Evolutionary conservation across 805 yeast genomes (phyloP).

Genomic region (Torulaspora indica): DNA sequence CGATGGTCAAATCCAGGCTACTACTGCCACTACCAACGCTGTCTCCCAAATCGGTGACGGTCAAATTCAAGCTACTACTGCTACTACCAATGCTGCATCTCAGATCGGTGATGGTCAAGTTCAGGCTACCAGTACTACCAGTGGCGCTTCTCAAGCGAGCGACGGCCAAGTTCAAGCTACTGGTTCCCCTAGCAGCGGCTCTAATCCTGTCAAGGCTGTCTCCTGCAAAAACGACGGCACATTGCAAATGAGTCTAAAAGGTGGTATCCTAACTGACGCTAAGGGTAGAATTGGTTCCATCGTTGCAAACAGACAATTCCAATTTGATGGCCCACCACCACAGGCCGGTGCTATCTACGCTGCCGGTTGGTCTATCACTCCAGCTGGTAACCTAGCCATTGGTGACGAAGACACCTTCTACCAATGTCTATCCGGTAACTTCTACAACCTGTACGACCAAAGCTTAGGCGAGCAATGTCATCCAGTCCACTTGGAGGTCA

Average conservation of each 20-base stretch:
- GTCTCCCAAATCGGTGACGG: conserved; percentile 45
- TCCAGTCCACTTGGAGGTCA: conserved; percentile 55
- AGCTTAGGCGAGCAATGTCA: conserved; percentile 56
- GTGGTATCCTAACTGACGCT: conserved; percentile 50
- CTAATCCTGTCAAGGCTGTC: conserved; percentile 24
- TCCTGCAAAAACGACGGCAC: conserved; percentile 48
- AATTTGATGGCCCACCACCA: conserved; percentile 83
- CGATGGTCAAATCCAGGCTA: conserved; percentile 20
- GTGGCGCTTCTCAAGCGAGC: conserved; percentile 22
- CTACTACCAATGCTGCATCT: conserved; percentile 34
- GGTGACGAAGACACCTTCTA: conserved; percentile 59
- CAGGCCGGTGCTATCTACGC: conserved; percentile 73
- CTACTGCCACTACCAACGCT: conserved; percentile 26
- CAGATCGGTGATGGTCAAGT: conserved; percentile 46
- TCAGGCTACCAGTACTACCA: conserved; percentile 38
- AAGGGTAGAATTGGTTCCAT: conserved; percentile 70
- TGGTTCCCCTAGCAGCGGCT: conserved; percentile 22
- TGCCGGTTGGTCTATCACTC: conserved; percentile 57
- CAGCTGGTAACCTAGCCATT: conserved; percentile 57
- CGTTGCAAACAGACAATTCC: conserved; percentile 81
- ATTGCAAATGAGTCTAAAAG: conserved; percentile 50
- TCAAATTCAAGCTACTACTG: conserved; percentile 38
- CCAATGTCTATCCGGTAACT: conserved; percentile 70
- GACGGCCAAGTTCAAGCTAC: conserved; percentile 33
- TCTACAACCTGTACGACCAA: conserved; percentile 73